Evolutionary conservation across 2,329 filamentous ascomycete species (phyloP).

Genomic region (Fusarium acutatum): DNA sequence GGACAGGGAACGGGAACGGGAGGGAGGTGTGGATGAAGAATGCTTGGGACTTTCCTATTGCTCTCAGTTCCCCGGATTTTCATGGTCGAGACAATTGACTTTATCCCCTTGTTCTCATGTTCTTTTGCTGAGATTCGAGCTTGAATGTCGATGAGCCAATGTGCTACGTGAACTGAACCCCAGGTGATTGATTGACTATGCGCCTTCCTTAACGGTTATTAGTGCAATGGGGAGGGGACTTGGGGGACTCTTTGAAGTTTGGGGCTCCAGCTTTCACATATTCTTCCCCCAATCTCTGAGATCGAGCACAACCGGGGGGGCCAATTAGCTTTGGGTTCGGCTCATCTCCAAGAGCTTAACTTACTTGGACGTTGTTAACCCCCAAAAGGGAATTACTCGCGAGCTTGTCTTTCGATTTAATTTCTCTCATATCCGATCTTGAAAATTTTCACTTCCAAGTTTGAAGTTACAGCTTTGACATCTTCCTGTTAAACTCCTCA

Average conservation of each 20-base stretch:
- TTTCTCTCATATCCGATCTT: not conserved
- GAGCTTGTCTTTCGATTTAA: not conserved
- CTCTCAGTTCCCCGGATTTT: conserved; percentile 35
- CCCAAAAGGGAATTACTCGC: not conserved
- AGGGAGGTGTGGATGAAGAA: conserved; percentile 16
- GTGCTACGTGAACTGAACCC: not conserved
- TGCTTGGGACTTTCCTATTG: conserved; percentile 18
- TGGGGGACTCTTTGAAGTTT: conserved; percentile 10
- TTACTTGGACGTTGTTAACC: not conserved
- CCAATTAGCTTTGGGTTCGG: not conserved
- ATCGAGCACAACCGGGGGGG: conserved; percentile 2
- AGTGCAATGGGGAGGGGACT: not conserved
- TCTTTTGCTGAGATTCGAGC: not conserved
- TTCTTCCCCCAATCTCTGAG: conserved; percentile 23
- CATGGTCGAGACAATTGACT: conserved; percentile 19
- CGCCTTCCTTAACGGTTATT: conserved; percentile 27
- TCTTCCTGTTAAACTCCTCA: not conserved
- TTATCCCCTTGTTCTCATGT: conserved; percentile 1
- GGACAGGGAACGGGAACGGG: not conserved
- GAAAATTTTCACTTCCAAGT: not conserved
- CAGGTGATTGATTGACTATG: conserved; percentile 24
- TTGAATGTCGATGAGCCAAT: conserved; percentile 6
- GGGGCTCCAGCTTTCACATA: not conserved
- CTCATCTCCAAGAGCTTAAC: not conserved
- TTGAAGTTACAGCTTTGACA: not conserved